These are phyloP conservation scores for Venturia effusa DNA, from an alignment of 2,329 filamentous ascomycete species.

Conservation along the genomic window DNA sequence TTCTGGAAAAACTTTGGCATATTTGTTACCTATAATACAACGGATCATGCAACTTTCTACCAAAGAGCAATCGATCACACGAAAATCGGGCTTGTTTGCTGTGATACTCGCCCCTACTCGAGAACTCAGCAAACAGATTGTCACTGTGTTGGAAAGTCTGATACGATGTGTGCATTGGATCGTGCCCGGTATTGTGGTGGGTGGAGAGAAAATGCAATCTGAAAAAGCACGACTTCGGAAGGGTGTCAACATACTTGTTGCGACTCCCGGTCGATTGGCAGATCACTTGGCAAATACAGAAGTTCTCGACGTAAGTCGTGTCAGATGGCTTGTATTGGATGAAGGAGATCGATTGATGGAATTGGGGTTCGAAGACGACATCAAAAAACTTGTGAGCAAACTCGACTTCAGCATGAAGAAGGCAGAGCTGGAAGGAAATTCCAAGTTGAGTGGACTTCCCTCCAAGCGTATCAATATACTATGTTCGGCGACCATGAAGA, in stretches of 20 bases:
- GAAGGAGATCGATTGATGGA: conserved; percentile 99
- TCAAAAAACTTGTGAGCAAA: conserved; percentile 74
- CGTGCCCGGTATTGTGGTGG: conserved; percentile 74
- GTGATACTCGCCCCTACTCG: conserved; percentile 89
- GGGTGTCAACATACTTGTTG: conserved; percentile 89
- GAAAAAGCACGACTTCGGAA: conserved; percentile 93
- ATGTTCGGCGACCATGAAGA: conserved; percentile 96
- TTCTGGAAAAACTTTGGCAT: conserved; percentile 95
- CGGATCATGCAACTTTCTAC: conserved; percentile 60
- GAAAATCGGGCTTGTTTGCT: conserved; percentile 84
- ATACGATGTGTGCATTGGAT: conserved; percentile 89
- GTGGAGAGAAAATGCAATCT: conserved; percentile 62
- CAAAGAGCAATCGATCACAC: conserved; percentile 28
- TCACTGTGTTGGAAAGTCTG: conserved; percentile 72
- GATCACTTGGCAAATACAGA: conserved; percentile 93
- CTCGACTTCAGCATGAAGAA: conserved; percentile 46
- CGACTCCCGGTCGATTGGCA: conserved; percentile 79
- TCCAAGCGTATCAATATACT: conserved; percentile 74
- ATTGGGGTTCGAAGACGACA: conserved; percentile 88
- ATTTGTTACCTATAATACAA: conserved; percentile 84
- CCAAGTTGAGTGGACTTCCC: conserved; percentile 54
- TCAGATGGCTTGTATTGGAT: conserved; percentile 88
- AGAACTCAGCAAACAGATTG: conserved; percentile 90
- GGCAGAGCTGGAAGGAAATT: not conserved
- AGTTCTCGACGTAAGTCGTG: conserved; percentile 74